Percentiles rank a stretch among this genome's conserved stretches.
These are phyloP conservation scores for Fusarium sp. DNA, from an alignment of 2,329 filamentous ascomycete species.

Conservation along the genomic window DNA sequence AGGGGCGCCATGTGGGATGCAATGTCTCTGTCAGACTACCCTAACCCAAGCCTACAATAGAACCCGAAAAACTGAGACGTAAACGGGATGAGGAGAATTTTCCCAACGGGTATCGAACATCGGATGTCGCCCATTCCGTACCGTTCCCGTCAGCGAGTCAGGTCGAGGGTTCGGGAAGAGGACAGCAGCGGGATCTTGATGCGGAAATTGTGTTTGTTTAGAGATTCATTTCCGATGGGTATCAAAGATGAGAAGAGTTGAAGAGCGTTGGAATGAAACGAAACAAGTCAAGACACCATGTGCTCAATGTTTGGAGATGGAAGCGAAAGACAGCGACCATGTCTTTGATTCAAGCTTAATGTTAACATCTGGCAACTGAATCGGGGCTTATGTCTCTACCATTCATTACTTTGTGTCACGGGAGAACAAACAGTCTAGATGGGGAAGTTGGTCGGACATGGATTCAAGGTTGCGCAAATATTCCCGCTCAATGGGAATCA, in stretches of 20 bases:
- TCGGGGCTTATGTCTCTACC: constrained; percentile 5
- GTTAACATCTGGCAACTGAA: constrained; percentile 6
- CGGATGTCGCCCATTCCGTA: constrained; percentile 8
- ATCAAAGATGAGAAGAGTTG: background rate
- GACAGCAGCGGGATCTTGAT: constrained; percentile 25
- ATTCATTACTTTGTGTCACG: constrained; percentile 3
- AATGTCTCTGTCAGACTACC: constrained; percentile 40
- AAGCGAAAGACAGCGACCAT: constrained; percentile 37
- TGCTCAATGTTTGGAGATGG: constrained; percentile 15
- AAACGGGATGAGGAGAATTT: background rate
- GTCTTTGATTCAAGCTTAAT: constrained; percentile 32
- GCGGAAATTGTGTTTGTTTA: constrained; percentile 20
- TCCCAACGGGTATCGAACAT: constrained; percentile 5
- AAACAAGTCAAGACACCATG: constrained; percentile 25
- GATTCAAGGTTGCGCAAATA: constrained; percentile 5
- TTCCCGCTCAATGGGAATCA: constrained; percentile 11
- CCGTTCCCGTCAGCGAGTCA: constrained; percentile 19
- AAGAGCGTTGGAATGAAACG: constrained; percentile 1
- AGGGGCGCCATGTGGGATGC: constrained; percentile 13
- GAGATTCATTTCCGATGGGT: background rate
- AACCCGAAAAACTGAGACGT: background rate
- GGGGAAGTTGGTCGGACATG: constrained; percentile 12
- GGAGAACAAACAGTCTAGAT: constrained; percentile 28
- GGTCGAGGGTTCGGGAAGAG: constrained; percentile 20
- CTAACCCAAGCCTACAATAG: background rate